Percentiles rank a stretch among this genome's conserved stretches.
These are phyloP conservation scores for Boletus sp. DNA, from an alignment of 768 basidiomycete species.

Conservation along the genomic window DNA sequence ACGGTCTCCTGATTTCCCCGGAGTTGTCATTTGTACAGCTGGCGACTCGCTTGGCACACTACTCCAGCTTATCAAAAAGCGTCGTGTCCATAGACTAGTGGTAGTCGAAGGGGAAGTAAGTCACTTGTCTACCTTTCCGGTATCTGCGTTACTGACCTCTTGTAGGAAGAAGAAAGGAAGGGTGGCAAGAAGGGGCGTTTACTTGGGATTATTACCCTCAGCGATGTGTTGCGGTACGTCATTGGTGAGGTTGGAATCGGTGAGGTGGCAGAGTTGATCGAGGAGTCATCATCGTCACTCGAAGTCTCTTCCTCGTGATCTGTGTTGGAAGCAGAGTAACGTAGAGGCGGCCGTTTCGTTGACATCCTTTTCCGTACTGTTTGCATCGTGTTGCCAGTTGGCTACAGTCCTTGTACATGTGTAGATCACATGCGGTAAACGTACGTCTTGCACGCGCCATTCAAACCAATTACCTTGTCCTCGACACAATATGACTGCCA, in stretches of 20 bases:
- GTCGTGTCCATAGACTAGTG: slow-evolving; percentile 90
- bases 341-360: background rate
- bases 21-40: slow-evolving; percentile 93
- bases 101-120: slow-evolving; percentile 90
- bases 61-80: slow-evolving; percentile 87
- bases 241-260: slow-evolving; percentile 63
- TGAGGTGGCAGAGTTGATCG: slow-evolving; percentile 39
- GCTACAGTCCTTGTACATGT: slow-evolving; percentile 1
- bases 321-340: background rate
- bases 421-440: slow-evolving; percentile 20
- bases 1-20: slow-evolving; percentile 92
- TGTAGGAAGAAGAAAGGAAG: slow-evolving; percentile 73
- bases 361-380: background rate
- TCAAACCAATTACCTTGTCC: slow-evolving; percentile 5
- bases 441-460: background rate
- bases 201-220: slow-evolving; percentile 83
- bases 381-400: slow-evolving; percentile 1
- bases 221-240: slow-evolving; percentile 83
- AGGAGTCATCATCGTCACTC: slow-evolving; percentile 23
- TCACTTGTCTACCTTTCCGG: background rate
- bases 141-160: background rate
- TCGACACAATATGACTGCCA: slow-evolving; percentile 54
- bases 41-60: slow-evolving; percentile 89
- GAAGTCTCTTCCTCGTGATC: slow-evolving; percentile 19
- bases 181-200: slow-evolving; percentile 83